Evolutionary conservation across 306 rosid species (phyloP), one percentile per base, ranked within the genome.

Genomic region (Prunus persica): DNA sequence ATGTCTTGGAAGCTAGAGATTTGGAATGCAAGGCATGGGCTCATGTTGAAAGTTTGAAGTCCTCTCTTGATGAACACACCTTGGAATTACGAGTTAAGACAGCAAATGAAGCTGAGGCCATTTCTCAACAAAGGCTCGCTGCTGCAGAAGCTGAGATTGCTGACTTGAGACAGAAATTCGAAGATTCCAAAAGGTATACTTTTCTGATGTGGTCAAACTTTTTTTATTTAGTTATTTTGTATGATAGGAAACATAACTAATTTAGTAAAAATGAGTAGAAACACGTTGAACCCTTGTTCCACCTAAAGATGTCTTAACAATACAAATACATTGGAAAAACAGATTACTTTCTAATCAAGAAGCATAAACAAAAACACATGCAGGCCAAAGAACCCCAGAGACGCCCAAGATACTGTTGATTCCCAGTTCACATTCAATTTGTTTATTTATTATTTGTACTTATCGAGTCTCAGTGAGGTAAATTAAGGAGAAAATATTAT

Each of bases 51-150:
- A 82, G 84, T 81, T 84, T 96, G 67, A 91, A 91, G 79, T 87
- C 90, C 69, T 91, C 91, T 76, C 97, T 96, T 72, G 97, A 93
- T 62, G 99, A 96, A 79, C 91, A 78, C 85, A 84, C 72, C 69
- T 88, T 96, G 81, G 99, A 96, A 86, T 79, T 83, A 73, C 96
- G 94, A 74, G 99, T 96, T 71, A 96, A 93, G 84, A 87, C 65
- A n/a, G 99, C 99, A 76, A 96, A 75, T 87, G 97, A 96, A 84
- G 92, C 97, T 52, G 99, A 96, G 87, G 98, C 97, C 74, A 81
- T 84, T 82, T 89, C 99, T 64, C 96, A 93, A 74, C 96, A 91
- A 74, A 96, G 87, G 84, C 88, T 96, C 28, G 99, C 97, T 88
- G 93, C 97, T 80, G 97, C 91, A 34, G 99, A 96, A 87, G 97